These are phyloP conservation scores for Thalassiosira delicatula DNA, from an alignment of 352 stramenopile genomes.

Conservation along the genomic window DNA sequence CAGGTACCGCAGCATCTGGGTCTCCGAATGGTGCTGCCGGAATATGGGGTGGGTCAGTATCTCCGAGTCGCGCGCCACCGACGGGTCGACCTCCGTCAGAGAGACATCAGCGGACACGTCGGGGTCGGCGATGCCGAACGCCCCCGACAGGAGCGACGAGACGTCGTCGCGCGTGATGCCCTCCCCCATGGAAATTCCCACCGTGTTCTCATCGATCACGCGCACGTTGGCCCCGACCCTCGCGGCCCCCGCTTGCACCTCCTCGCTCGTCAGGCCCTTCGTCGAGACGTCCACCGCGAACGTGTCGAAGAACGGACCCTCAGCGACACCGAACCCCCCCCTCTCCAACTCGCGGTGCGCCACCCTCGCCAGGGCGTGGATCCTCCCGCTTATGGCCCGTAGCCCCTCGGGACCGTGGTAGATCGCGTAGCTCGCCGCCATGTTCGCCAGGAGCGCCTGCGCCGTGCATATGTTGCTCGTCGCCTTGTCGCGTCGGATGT, in stretches of 20 bases:
- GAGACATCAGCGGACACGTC: constrained; percentile 82
- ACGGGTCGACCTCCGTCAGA: constrained; percentile 72
- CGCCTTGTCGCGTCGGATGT: constrained; percentile 98
- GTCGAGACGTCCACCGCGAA: constrained; percentile 90
- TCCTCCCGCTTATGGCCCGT: constrained; percentile 90
- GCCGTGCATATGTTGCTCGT: constrained; percentile 99
- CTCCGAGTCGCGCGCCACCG: constrained; percentile 66
- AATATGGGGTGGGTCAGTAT: constrained; percentile 97
- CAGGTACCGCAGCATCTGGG: constrained; percentile 96
- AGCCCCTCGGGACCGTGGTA: constrained; percentile 98
- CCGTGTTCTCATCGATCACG: constrained; percentile 83
- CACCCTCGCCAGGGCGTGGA: constrained; percentile 91
- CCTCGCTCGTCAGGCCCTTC: constrained; percentile 85
- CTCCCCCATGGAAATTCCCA: constrained; percentile 97
- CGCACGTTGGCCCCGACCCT: constrained; percentile 81
- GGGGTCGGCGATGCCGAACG: constrained; percentile 75
- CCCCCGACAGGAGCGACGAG: constrained; percentile 86
- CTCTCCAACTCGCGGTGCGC: constrained; percentile 87
- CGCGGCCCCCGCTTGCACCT: constrained; percentile 84
- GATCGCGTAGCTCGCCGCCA: constrained; percentile 96
- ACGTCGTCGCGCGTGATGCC: constrained; percentile 92
- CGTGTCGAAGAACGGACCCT: constrained; percentile 95
- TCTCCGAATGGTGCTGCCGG: constrained; percentile 96
- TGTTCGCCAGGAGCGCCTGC: constrained; percentile 98
- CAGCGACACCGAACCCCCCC: constrained; percentile 86